Evolutionary conservation across 345 rosid genomes (phyloP).

Genomic region (Trapa bicornis): DNA sequence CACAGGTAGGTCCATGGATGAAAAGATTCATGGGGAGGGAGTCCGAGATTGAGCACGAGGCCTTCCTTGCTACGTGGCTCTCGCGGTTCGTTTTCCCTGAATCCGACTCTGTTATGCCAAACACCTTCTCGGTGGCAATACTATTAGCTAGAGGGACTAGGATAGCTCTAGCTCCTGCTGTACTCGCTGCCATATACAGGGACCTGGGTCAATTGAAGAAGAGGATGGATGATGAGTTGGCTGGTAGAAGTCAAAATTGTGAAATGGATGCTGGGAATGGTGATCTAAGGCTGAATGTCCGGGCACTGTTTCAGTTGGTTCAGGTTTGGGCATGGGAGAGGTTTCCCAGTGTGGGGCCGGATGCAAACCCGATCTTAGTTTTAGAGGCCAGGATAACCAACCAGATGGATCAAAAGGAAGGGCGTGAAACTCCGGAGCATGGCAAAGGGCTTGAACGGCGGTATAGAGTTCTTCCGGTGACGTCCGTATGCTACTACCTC

Average conservation of each 20-base stretch:
- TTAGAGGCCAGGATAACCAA: neutral
- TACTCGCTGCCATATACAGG: constrained; percentile 28
- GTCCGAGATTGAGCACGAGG: constrained; percentile 30
- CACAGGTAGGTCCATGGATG: neutral
- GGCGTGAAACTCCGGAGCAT: no score
- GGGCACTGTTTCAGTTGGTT: constrained; percentile 24
- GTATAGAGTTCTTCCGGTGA: constrained; percentile 11
- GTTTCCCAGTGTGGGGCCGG: constrained; percentile 16
- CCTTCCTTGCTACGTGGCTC: constrained; percentile 33
- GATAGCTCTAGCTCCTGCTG: constrained; percentile 36
- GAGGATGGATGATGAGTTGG: constrained; percentile 4
- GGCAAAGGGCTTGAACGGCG: neutral
- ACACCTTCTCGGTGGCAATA: constrained; percentile 16
- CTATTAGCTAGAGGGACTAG: constrained; percentile 29
- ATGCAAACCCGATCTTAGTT: constrained; percentile 12
- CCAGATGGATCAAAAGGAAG: no score
- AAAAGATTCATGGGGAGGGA: constrained; percentile 17
- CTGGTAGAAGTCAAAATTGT: neutral
- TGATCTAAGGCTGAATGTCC: constrained; percentile 1
- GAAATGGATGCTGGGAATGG: neutral
- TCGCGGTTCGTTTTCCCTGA: constrained; percentile 19
- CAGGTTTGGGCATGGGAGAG: constrained; percentile 39
- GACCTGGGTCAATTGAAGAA: constrained; percentile 22
- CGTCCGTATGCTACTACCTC: constrained; percentile 12
- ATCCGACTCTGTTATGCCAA: neutral